Evolutionary conservation across 2,329 filamentous ascomycete genomes (phyloP).

Genomic region (Hirsutella thompsonii): DNA sequence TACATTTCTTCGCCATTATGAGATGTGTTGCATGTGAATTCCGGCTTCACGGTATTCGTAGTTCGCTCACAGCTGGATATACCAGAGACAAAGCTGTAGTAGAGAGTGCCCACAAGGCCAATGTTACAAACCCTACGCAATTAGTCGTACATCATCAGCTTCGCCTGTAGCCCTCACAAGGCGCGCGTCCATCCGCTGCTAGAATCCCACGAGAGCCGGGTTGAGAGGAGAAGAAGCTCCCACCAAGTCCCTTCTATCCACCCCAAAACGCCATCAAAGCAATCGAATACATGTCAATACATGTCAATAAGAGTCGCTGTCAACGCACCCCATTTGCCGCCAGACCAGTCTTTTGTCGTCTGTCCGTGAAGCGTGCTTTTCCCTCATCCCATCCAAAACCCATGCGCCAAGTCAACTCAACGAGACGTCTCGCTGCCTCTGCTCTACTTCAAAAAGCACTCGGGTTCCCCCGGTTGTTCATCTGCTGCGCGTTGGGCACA

Average conservation of each 20-base stretch:
- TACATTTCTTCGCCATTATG: conserved; percentile 32
- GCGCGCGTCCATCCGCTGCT: not conserved
- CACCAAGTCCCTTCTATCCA: not conserved
- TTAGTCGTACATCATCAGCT: not conserved
- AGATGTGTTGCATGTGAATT: no score
- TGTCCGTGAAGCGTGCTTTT: not conserved
- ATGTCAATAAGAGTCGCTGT: no score
- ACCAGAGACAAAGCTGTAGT: not conserved
- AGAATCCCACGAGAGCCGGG: not conserved
- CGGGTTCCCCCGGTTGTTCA: conserved; percentile 2
- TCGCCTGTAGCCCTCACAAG: not conserved
- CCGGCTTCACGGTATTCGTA: no score
- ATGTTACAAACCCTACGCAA: not conserved
- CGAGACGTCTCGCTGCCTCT: no score
- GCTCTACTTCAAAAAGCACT: conserved; percentile 3
- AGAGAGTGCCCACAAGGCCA: not conserved
- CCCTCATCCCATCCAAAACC: no score
- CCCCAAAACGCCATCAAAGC: conserved; percentile 1
- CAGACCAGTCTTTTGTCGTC: not conserved
- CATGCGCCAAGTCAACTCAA: no score
- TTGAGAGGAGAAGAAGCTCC: not conserved
- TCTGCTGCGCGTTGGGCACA: conserved; percentile 8
- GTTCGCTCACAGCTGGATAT: no score
- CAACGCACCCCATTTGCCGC: not conserved
- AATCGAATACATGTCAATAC: no score